Percentiles rank a stretch among this genome's conserved stretches.
Evolutionary conservation across 2,329 filamentous ascomycete genomes (phyloP).

Genomic region (Trichophyton rubrum): DNA sequence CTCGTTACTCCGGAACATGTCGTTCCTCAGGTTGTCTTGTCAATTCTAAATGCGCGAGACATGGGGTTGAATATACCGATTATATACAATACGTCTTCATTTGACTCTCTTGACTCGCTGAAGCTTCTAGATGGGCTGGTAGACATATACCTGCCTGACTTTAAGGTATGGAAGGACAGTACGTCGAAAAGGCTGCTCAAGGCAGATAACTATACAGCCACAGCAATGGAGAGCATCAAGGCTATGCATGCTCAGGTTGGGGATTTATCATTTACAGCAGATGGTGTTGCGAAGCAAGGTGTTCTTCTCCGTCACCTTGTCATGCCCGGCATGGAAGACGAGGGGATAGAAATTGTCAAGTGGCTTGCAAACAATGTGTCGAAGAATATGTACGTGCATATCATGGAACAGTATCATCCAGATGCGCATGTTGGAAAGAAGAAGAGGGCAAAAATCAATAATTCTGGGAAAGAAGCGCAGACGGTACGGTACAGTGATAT

Average conservation of each 20-base stretch:
- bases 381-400: slow-evolving; percentile 64
- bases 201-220: slow-evolving; percentile 59
- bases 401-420: slow-evolving; percentile 82
- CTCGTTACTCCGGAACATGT: slow-evolving; percentile 78
- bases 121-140: slow-evolving; percentile 64
- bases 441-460: slow-evolving; percentile 27
- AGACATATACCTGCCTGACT: slow-evolving; percentile 79
- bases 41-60: slow-evolving; percentile 60
- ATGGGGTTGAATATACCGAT: slow-evolving; percentile 60
- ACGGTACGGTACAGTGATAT: slow-evolving; percentile 61
- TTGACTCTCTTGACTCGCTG: slow-evolving; percentile 61
- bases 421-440: slow-evolving; percentile 69
- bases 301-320: slow-evolving; percentile 67
- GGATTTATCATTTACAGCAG: slow-evolving; percentile 67
- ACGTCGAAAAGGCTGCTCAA: slow-evolving; percentile 64
- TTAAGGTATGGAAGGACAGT: slow-evolving; percentile 62
- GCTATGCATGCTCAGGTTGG: slow-evolving; percentile 73
- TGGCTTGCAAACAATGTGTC: slow-evolving; percentile 65
- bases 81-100: slow-evolving; percentile 75
- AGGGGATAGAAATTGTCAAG: slow-evolving; percentile 60
- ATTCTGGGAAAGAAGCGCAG: slow-evolving; percentile 21
- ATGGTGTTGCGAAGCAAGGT: slow-evolving; percentile 68
- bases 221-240: slow-evolving; percentile 63
- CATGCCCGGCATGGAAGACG: slow-evolving; percentile 68
- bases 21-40: slow-evolving; percentile 67